Conservation (phyloP, 257 asterid species). For the Gentiana straminea region DNA sequence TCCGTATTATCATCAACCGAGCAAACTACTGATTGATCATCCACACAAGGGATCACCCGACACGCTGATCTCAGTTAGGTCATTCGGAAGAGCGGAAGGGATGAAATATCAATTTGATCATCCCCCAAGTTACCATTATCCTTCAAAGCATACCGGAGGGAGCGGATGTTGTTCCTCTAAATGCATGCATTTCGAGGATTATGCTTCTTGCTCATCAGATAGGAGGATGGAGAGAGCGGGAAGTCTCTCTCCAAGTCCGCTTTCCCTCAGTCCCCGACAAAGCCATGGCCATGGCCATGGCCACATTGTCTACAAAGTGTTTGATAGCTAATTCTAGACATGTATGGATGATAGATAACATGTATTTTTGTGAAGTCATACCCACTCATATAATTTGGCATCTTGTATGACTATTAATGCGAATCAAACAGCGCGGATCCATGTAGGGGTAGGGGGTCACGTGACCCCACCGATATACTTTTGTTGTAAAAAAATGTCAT, state of each 20-base stretch:
- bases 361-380: too few species aligned
- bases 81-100: slow-evolving; percentile 40
- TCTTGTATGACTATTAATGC: too few species aligned
- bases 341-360: too few species aligned
- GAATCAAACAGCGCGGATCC: too few species aligned
- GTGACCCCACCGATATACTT: too few species aligned
- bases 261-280: slow-evolving; percentile 21
- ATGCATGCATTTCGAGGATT: slow-evolving; percentile 28
- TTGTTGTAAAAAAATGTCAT: too few species aligned
- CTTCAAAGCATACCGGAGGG: slow-evolving; percentile 32
- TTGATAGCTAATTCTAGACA: slow-evolving; percentile 10
- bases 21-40: slow-evolving; percentile 37
- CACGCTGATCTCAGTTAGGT: slow-evolving; percentile 29
- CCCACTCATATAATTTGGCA: too few species aligned
- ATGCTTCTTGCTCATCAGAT: slow-evolving; percentile 15
- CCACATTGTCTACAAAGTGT: slow-evolving; percentile 13
- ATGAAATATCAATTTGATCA: slow-evolving; percentile 38
- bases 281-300: slow-evolving; percentile 1
- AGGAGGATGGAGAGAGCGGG: slow-evolving; percentile 25
- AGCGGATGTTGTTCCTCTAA: slow-evolving; percentile 19
- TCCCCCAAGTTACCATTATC: slow-evolving; percentile 14
- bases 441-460: too few species aligned
- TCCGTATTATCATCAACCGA: not conserved
- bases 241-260: slow-evolving; percentile 19
- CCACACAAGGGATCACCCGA: slow-evolving; percentile 26